phyloP scores from a whole-genome alignment of 441 rosid genomes.

The Gossypium lobatum region DNA sequence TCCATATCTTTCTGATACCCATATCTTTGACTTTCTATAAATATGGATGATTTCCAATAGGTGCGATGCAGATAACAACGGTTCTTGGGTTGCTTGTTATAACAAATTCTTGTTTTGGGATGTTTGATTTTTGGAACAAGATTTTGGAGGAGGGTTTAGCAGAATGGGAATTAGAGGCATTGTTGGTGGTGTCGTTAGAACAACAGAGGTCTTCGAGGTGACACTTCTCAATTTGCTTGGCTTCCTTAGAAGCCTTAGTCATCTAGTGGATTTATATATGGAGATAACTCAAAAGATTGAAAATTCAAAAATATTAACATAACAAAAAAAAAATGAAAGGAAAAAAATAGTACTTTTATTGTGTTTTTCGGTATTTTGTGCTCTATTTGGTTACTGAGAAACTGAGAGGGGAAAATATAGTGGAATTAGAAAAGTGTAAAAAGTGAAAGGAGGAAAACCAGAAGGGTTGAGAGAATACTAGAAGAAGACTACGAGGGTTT shows the following conservation, averaged over 20 bases:
- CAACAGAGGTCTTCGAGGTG: no score
- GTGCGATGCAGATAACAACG: no score
- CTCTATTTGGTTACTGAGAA: not conserved
- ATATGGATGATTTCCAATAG: no score
- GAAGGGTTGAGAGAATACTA: not conserved
- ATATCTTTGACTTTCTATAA: no score
- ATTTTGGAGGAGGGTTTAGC: no score
- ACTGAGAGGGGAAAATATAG: not conserved
- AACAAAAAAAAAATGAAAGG: not conserved
- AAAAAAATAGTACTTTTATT: not conserved
- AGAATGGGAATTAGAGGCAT: no score
- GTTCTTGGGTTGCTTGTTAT: no score
- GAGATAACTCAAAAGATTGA: constrained; percentile 23
- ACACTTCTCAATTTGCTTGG: constrained; percentile 72
- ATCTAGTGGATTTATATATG: constrained; percentile 25
- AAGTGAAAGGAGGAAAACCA: not conserved
- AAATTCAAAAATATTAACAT: constrained; percentile 11
- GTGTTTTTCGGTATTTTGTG: not conserved
- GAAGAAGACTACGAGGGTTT: not conserved
- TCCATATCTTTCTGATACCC: no score
- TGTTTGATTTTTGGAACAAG: no score
- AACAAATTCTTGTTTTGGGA: no score
- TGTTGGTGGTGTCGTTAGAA: no score
- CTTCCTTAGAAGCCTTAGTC: constrained; percentile 58
- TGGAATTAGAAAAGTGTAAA: not conserved